phyloP scores from a whole-genome alignment of 148 eudicot genomes.

The Polygonum maritimum region DNA sequence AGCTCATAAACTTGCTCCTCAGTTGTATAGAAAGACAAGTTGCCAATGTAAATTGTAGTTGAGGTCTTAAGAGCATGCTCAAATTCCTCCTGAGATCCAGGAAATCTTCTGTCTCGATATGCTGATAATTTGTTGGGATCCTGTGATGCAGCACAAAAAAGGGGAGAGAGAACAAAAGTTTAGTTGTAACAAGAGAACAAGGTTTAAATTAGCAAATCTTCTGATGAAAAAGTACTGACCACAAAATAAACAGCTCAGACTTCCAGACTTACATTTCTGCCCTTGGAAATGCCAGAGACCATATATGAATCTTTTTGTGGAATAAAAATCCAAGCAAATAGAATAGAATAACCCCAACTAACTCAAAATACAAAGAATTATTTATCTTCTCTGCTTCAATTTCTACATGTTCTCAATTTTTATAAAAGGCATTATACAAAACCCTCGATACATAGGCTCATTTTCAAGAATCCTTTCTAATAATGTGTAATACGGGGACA shows the following conservation, averaged over 20 bases:
- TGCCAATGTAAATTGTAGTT: slow-evolving; percentile 74
- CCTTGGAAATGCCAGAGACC: neutral
- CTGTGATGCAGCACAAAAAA: slow-evolving; percentile 13
- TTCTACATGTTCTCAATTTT: neutral
- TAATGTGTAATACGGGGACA: neutral
- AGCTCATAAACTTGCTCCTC: slow-evolving; percentile 96
- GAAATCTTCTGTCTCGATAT: slow-evolving; percentile 89
- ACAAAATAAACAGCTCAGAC: neutral
- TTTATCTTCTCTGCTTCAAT: neutral
- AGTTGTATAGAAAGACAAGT: slow-evolving; percentile 95
- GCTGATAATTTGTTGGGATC: slow-evolving; percentile 60
- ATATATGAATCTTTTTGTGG: neutral
- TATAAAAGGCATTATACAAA: neutral
- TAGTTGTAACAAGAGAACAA: neutral
- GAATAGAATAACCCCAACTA: neutral
- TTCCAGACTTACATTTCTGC: neutral
- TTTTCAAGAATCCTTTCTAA: neutral
- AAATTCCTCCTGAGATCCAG: slow-evolving; percentile 80
- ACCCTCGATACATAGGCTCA: neutral
- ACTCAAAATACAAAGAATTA: neutral
- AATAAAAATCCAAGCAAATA: neutral
- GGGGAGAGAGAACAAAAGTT: neutral
- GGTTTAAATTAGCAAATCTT: neutral
- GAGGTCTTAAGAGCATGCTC: slow-evolving; percentile 77
- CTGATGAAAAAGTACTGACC: neutral